Evolutionary conservation across 352 stramenopile genomes (phyloP).

Genomic region (Globisporangium viniferum): DNA sequence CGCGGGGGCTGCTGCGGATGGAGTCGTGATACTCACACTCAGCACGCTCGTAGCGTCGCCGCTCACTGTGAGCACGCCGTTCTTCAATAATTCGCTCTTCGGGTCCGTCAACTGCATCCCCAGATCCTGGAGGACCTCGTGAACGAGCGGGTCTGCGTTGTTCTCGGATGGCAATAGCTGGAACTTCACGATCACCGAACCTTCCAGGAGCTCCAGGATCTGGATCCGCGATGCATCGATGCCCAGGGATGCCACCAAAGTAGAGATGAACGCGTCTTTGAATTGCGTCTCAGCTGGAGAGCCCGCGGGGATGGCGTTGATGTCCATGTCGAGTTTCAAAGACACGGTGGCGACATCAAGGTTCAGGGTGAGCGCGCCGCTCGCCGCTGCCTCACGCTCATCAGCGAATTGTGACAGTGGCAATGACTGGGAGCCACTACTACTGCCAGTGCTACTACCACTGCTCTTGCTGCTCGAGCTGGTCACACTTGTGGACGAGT

Average conservation of each 20-base stretch:
- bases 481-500: constrained; percentile 21
- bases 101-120: constrained; percentile 37
- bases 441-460: constrained; percentile 5
- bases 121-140: constrained; percentile 42
- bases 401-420: constrained; percentile 24
- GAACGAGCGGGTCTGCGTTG: constrained; percentile 42
- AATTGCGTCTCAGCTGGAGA: constrained; percentile 49
- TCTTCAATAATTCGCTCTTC: constrained; percentile 32
- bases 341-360: constrained; percentile 46
- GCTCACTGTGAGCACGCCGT: constrained; percentile 24
- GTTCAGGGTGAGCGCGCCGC: constrained; percentile 36
- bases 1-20: constrained; percentile 9
- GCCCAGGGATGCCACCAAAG: constrained; percentile 33
- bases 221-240: constrained; percentile 51
- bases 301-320: constrained; percentile 42
- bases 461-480: constrained; percentile 1
- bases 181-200: constrained; percentile 70
- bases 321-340: constrained; percentile 62
- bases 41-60: constrained; percentile 32
- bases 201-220: constrained; percentile 44
- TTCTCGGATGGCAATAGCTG: constrained; percentile 47
- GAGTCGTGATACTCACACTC: constrained; percentile 25
- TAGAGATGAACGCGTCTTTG: constrained; percentile 36
- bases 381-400: constrained; percentile 24
- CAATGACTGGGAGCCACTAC: constrained; percentile 1